Percentiles rank a stretch among this genome's conserved stretches.
phyloP scores from a whole-genome alignment of 352 stramenopile species.

The Pythium biforme region DNA sequence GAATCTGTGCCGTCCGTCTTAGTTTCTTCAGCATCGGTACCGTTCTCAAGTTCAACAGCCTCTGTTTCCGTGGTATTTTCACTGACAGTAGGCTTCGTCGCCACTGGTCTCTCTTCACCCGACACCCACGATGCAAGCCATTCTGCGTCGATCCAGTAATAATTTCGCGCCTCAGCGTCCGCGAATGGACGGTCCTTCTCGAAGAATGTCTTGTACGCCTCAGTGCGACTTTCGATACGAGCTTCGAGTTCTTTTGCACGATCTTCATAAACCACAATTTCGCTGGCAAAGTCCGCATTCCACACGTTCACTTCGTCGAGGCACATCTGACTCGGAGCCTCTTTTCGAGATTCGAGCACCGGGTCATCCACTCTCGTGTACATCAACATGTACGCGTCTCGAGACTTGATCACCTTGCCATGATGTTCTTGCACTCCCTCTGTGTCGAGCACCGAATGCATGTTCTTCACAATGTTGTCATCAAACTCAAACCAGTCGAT shows the following conservation, averaged over 20 bases:
- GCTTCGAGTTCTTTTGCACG: conserved; percentile 45
- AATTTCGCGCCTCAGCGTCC: conserved; percentile 31
- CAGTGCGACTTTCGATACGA: conserved; percentile 47
- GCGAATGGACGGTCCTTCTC: conserved; percentile 49
- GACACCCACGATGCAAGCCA: conserved; percentile 67
- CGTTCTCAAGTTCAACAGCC: background rate
- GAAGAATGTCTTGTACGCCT: conserved; percentile 65
- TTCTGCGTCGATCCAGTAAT: conserved; percentile 70
- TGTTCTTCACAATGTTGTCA: conserved; percentile 65
- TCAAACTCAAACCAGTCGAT: conserved; percentile 84
- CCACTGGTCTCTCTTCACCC: conserved; percentile 38
- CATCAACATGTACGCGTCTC: conserved; percentile 87
- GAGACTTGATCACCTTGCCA: conserved; percentile 62
- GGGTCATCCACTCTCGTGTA: conserved; percentile 56
- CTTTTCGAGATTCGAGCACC: background rate
- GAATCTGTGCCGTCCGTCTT: conserved; percentile 6
- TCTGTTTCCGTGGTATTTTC: background rate
- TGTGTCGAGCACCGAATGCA: conserved; percentile 36
- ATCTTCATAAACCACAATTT: conserved; percentile 45
- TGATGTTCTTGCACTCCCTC: conserved; percentile 44
- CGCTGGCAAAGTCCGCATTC: conserved; percentile 51
- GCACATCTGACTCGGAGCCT: conserved; percentile 25
- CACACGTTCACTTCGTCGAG: conserved; percentile 46
- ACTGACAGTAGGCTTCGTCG: background rate
- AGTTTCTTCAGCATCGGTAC: conserved; percentile 8